Conservation (phyloP, 805 yeast species). For the Teunomyces lycoperdinae region DNA sequence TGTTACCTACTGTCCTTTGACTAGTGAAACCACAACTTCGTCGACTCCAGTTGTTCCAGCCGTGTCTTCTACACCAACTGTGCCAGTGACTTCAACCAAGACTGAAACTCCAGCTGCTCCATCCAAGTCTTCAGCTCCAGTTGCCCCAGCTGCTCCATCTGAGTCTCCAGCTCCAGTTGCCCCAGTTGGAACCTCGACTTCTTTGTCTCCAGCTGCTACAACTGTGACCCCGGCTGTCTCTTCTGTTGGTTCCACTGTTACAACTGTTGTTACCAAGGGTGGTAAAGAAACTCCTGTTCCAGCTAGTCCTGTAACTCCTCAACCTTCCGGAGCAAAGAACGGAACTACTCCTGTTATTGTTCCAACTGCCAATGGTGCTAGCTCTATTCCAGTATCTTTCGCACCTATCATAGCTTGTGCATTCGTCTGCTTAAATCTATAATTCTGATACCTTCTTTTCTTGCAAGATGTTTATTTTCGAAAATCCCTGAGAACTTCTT, state of each 20-base stretch:
- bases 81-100: slow-evolving; percentile 4
- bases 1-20: slow-evolving; percentile 7
- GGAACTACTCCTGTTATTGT: slow-evolving; percentile 8
- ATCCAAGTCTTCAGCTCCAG: slow-evolving; percentile 1
- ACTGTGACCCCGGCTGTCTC: neutral
- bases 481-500: too few species aligned
- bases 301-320: slow-evolving; percentile 1
- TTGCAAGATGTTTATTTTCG: too few species aligned
- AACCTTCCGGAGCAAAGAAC: slow-evolving; percentile 2
- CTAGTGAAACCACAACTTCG: neutral
- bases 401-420: slow-evolving; percentile 10
- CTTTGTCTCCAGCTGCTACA: neutral
- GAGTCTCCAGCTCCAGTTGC: slow-evolving; percentile 6
- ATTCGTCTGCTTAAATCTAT: slow-evolving; percentile 9
- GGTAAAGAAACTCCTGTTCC: slow-evolving; percentile 3
- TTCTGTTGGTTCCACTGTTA: neutral
- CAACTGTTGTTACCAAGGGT: neutral
- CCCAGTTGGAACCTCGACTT: neutral
- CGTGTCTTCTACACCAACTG: slow-evolving; percentile 2
- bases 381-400: slow-evolving; percentile 5
- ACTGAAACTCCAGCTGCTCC: slow-evolving; percentile 1
- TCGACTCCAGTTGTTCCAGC: neutral
- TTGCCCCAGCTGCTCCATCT: neutral
- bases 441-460: slow-evolving; percentile 3
- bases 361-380: slow-evolving; percentile 8